A percentile compares a stretch with the other conserved stretches of the same genome.
Evolutionary conservation across 2,329 filamentous ascomycete species (phyloP).

Genomic region (Xylariales sp.): DNA sequence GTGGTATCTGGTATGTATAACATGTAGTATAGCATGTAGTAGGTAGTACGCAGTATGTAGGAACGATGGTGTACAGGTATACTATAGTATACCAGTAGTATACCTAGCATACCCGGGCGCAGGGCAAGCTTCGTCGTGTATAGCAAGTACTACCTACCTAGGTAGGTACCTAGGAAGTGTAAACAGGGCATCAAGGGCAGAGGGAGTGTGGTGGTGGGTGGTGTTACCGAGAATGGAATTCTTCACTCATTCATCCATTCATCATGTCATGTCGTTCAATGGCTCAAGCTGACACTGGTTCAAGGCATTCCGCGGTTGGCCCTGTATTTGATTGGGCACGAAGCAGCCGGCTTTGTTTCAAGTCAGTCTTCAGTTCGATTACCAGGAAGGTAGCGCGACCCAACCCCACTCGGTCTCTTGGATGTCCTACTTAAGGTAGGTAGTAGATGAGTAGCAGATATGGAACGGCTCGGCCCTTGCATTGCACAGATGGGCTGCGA

Average conservation of each 20-base stretch:
- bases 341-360: conserved; percentile 47
- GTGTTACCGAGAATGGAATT: conserved; percentile 5
- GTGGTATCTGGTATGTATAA: too few species aligned
- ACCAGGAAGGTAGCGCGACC: conserved; percentile 29
- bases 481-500: conserved; percentile 18
- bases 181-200: background rate
- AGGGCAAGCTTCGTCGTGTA: too few species aligned
- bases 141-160: too few species aligned
- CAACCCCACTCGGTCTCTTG: conserved; percentile 29
- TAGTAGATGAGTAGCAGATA: conserved; percentile 18
- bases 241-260: background rate
- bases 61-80: too few species aligned
- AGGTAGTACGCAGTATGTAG: too few species aligned
- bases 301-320: conserved; percentile 41
- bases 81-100: too few species aligned
- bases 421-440: too few species aligned
- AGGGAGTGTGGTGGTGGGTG: background rate
- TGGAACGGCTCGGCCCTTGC: conserved; percentile 28
- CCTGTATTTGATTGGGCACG: conserved; percentile 46
- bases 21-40: too few species aligned
- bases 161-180: too few species aligned
- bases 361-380: conserved; percentile 38
- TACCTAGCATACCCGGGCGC: too few species aligned
- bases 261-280: conserved; percentile 25
- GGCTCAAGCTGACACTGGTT: conserved; percentile 1